Evolutionary conservation across 192 early-diverging fungal species (phyloP), one percentile per base, ranked within the genome.

Genomic region (Coemansia sp.): DNA sequence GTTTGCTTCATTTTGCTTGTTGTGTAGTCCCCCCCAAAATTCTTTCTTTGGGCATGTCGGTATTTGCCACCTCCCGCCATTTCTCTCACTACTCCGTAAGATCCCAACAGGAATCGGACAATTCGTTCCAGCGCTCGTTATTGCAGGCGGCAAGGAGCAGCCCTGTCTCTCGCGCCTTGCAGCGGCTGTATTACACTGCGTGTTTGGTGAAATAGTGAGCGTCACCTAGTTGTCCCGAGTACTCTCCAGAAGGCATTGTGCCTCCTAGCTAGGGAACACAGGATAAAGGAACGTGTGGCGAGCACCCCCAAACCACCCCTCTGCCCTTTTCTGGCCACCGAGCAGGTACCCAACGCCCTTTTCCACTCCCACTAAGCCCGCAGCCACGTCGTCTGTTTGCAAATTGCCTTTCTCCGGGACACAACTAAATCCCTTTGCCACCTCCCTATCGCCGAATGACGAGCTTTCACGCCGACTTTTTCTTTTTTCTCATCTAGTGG

Each of bases 161-260:
- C 56, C 56, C 10, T 34, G 33, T 18, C 33, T 16, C 33, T 14
- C 34, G 34, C 56, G 56, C 56, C 56, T 58, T 58, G 56, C 56
- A 58, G 56, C 56, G 56, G 56, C 20, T 58, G 56, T 58, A 58
- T 58, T 55, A 55, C 52, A 16, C 52, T n/a, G 14, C 25, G 52
- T 55, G 23, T 23, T 55, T 55, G 52, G 52, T 28, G 25, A 7
- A 55, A 55, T 55, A 55, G 52, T 55, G 52, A 31, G 26, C 26
- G 52, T 55, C 52, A 55, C 52, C 13, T 55, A 31, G 26, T 16
- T 55, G 52, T 52, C 48, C 48, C 13, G 52, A 55, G 52, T 31
- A n/a, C 26, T 58, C n/a, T 34, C 34, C 33, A 31, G 31, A n/a
- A 33, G 6, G 14, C 28, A 31, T 58, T 58, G 33, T 58, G 16